Conservation (phyloP, 306 rosid genomes). For the Casuarina glauca region DNA sequence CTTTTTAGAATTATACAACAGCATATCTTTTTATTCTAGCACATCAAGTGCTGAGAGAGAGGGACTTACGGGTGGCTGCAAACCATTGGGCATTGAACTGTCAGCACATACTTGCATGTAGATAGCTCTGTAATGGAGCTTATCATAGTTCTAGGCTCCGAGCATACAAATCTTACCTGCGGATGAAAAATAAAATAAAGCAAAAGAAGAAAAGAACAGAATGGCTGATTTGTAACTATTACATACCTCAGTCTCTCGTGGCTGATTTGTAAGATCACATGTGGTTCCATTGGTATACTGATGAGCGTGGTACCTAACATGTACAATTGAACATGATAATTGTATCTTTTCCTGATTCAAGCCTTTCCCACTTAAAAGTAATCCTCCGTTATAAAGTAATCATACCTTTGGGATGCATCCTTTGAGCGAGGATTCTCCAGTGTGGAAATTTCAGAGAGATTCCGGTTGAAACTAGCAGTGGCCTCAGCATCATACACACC, state of each 20-base stretch:
- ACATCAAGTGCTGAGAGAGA: constrained; percentile 13
- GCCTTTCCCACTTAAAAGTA: not conserved
- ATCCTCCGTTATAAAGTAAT: constrained; percentile 13
- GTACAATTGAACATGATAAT: constrained; percentile 20
- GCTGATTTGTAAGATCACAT: constrained; percentile 88
- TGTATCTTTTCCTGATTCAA: not conserved
- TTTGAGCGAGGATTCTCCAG: constrained; percentile 90
- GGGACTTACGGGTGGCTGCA: constrained; percentile 90
- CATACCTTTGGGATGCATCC: constrained; percentile 92
- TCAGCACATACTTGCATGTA: constrained; percentile 96
- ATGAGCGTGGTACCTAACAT: constrained; percentile 81
- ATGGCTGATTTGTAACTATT: constrained; percentile 8
- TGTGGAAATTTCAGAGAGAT: constrained; percentile 84
- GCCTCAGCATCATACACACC: constrained; percentile 85
- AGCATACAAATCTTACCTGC: constrained; percentile 95
- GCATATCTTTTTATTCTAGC: not conserved
- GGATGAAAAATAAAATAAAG: not conserved
- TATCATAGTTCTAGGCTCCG: constrained; percentile 78
- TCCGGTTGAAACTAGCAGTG: constrained; percentile 71
- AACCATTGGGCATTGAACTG: constrained; percentile 77
- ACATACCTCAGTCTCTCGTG: constrained; percentile 89
- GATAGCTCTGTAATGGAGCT: constrained; percentile 91
- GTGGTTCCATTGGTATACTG: constrained; percentile 85
- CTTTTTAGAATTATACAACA: not conserved
- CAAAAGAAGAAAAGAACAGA: not conserved